phyloP scores from a whole-genome alignment of 2,329 filamentous ascomycete species.

The Trichoderma aggressivum region DNA sequence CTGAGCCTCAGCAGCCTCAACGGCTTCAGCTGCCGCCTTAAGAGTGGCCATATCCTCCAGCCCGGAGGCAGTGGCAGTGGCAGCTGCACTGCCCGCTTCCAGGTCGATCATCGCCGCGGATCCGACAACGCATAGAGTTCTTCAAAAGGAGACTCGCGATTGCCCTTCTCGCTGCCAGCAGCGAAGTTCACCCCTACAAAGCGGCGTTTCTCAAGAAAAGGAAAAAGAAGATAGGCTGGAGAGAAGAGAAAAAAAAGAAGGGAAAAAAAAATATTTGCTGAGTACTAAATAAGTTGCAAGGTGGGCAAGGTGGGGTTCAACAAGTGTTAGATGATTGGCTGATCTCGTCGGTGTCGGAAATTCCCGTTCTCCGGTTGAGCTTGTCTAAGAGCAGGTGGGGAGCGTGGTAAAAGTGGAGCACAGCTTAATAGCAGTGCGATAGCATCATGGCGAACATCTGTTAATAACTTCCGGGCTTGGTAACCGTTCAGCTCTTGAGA shows the following conservation, averaged over 20 bases:
- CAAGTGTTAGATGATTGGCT: neutral
- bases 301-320: neutral
- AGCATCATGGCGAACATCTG: conserved; percentile 12
- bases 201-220: neutral
- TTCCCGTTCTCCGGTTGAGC: neutral
- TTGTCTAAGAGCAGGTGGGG: neutral
- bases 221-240: neutral
- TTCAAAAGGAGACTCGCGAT: neutral
- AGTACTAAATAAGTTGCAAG: neutral
- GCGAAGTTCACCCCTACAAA: neutral
- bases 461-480: neutral
- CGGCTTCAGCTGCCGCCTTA: conserved; percentile 13
- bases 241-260: neutral
- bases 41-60: conserved; percentile 27
- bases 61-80: conserved; percentile 9
- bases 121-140: neutral
- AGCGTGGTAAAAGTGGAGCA: neutral
- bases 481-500: neutral
- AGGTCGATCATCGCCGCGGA: conserved; percentile 11
- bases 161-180: neutral
- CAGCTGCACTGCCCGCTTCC: conserved; percentile 11
- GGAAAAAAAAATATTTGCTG: neutral
- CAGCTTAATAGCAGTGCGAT: neutral
- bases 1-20: conserved; percentile 13
- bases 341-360: neutral